Percentiles rank a stretch among this genome's conserved stretches.
These are phyloP conservation scores for Hirschfeldia incana DNA, from an alignment of 345 rosid species.

Conservation along the genomic window DNA sequence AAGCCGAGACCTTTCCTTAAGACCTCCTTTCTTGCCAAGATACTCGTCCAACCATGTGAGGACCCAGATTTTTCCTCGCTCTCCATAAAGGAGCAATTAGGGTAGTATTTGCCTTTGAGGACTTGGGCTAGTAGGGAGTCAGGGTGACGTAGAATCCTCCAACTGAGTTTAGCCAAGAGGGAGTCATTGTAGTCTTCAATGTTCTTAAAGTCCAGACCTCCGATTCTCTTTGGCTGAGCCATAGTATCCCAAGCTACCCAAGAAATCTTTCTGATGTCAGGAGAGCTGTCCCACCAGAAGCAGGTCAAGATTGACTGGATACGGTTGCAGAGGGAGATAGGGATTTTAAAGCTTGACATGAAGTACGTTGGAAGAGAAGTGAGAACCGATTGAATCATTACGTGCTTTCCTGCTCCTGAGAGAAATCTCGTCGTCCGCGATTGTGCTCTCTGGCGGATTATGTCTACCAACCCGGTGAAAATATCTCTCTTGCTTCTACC, in stretches of 20 bases:
- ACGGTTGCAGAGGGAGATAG: neutral
- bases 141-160: neutral
- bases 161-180: neutral
- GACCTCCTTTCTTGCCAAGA: neutral
- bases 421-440: neutral
- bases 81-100: neutral
- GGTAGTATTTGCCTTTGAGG: neutral
- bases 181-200: neutral
- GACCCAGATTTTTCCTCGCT: neutral
- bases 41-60: neutral
- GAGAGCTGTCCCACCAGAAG: neutral
- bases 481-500: neutral
- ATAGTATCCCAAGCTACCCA: neutral
- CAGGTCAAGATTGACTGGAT: neutral
- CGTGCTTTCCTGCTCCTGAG: neutral
- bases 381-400: neutral
- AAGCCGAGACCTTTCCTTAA: neutral
- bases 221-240: neutral
- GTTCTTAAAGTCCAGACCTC: neutral
- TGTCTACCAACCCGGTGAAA: neutral
- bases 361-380: neutral
- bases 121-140: too few species aligned
- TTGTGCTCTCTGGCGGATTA: neutral
- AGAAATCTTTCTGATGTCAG: neutral
- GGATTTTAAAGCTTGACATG: neutral